Evolutionary conservation across 208 protist genomes (phyloP).

Genomic region (Crithidia sp.): DNA sequence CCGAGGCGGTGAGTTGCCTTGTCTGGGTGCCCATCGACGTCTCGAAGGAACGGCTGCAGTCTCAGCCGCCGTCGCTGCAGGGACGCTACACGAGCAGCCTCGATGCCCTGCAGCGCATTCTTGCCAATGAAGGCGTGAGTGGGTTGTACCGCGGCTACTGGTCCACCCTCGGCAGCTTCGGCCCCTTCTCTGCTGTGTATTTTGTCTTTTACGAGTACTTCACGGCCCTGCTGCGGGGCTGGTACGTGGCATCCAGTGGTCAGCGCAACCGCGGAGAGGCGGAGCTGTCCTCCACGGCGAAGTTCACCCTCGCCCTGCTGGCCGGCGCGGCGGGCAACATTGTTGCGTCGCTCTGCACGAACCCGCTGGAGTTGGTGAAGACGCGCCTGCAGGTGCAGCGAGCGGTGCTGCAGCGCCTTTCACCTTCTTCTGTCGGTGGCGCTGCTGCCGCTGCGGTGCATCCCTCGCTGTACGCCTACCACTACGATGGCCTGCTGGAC

Average conservation of each 20-base stretch:
- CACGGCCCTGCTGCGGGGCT: conserved; percentile 23
- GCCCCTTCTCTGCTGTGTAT: conserved; percentile 89
- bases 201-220: conserved; percentile 89
- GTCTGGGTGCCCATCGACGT: conserved; percentile 92
- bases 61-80: conserved; percentile 59
- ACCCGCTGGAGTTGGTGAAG: conserved; percentile 92
- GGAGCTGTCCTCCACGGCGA: conserved; percentile 12
- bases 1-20: conserved; percentile 83
- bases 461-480: conserved; percentile 49
- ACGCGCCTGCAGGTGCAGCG: conserved; percentile 91
- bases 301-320: conserved; percentile 46
- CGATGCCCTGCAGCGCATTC: conserved; percentile 70
- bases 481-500: conserved; percentile 62
- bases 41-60: conserved; percentile 86
- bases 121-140: conserved; percentile 57
- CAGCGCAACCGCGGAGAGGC: not conserved
- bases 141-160: conserved; percentile 89
- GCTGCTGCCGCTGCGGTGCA: not conserved
- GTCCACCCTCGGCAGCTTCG: conserved; percentile 87
- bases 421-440: not conserved
- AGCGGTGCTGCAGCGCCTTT: conserved; percentile 36
- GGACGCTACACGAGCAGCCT: conserved; percentile 68
- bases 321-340: conserved; percentile 64
- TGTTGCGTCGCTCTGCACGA: conserved; percentile 77
- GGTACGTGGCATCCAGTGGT: not conserved